Percentiles rank a stretch among this genome's conserved stretches.
phyloP scores from a whole-genome alignment of 192 early-diverging fungal species.

The Coemansia sp. region DNA sequence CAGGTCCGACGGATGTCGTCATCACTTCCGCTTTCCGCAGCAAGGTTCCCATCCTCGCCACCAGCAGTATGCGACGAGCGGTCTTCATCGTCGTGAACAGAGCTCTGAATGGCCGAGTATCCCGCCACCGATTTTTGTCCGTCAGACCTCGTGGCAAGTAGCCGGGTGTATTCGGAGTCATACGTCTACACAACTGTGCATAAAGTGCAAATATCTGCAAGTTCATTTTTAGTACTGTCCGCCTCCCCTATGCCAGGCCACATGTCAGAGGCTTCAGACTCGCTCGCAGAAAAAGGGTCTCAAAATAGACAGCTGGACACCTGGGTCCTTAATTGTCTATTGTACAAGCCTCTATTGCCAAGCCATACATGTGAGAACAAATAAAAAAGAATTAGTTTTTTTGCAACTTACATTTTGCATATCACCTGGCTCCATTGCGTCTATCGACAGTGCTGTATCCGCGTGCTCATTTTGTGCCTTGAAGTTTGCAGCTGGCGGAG shows the following conservation, averaged over 20 bases:
- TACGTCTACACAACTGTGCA: neutral
- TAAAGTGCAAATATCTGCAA: constrained; percentile 14
- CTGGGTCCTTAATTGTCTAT: neutral
- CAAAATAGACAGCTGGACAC: too few species aligned
- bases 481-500: neutral
- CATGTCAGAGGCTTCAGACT: constrained; percentile 7
- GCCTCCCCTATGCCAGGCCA: neutral
- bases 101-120: neutral
- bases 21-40: neutral
- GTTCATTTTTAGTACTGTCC: neutral
- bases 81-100: constrained; percentile 3
- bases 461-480: neutral
- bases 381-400: neutral
- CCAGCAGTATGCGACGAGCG: neutral
- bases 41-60: neutral
- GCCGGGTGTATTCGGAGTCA: constrained; percentile 15
- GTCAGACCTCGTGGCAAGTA: constrained; percentile 11
- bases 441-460: constrained; percentile 6
- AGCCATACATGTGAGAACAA: neutral
- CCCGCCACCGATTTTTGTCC: neutral
- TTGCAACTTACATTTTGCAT: neutral
- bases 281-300: neutral
- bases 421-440: constrained; percentile 3
- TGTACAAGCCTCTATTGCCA: neutral
- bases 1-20: neutral